Evolutionary conservation across 768 basidiomycete species (phyloP).

Genomic region (Termitomyces sp.): DNA sequence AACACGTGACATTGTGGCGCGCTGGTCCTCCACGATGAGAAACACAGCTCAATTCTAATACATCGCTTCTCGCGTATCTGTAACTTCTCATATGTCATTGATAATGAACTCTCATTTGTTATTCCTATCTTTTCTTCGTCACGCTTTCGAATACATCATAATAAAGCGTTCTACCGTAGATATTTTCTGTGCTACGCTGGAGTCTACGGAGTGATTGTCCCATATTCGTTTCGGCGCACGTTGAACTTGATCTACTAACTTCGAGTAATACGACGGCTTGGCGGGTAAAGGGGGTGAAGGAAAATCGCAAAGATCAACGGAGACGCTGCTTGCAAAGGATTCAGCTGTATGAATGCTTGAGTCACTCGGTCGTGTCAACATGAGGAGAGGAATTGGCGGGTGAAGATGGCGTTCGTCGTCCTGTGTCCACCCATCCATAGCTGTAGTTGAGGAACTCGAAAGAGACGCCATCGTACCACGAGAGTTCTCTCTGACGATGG

Average conservation of each 20-base stretch:
- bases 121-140: not conserved
- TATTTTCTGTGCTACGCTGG: constrained; percentile 14
- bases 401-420: constrained; percentile 11
- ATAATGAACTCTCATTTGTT: no score
- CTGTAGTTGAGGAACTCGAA: constrained; percentile 9
- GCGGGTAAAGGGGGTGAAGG: constrained; percentile 35
- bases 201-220: constrained; percentile 13
- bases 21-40: not conserved
- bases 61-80: no score
- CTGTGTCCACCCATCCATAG: constrained; percentile 10
- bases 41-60: not conserved
- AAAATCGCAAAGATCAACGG: constrained; percentile 42
- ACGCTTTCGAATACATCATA: constrained; percentile 17
- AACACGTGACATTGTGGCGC: not conserved
- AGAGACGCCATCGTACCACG: constrained; percentile 13
- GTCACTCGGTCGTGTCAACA: constrained; percentile 34
- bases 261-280: constrained; percentile 14
- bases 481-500: constrained; percentile 14
- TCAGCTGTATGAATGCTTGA: constrained; percentile 26
- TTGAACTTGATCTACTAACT: constrained; percentile 14
- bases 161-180: constrained; percentile 21
- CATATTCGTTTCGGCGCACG: constrained; percentile 12
- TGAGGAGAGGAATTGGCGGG: constrained; percentile 20
- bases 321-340: constrained; percentile 34
- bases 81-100: not conserved